Conservation (phyloP, 1,139 yeast species). For the Kluyveromyces marxianus region DNA sequence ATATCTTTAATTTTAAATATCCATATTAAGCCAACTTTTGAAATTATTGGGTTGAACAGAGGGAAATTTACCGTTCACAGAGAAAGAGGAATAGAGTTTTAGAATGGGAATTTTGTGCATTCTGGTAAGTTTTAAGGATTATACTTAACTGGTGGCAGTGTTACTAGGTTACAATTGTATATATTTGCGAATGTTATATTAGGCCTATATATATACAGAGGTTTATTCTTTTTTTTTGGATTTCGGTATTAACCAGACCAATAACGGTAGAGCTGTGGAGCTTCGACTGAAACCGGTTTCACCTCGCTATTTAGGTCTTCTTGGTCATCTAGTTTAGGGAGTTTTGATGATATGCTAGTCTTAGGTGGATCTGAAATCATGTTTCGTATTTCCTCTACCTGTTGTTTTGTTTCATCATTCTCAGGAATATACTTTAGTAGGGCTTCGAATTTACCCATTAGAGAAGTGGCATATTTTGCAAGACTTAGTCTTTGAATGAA, state of each 20-base stretch:
- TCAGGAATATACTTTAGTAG: constrained; percentile 14
- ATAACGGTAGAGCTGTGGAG: constrained; percentile 79
- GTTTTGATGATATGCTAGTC: constrained; percentile 18
- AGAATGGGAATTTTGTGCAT: no score
- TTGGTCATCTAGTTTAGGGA: constrained; percentile 9
- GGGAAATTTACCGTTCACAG: no score
- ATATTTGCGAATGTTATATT: no score
- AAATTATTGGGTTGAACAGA: no score
- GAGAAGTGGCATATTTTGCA: constrained; percentile 25
- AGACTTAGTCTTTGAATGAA: constrained; percentile 73
- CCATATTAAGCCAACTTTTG: no score
- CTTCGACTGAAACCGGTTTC: constrained; percentile 70
- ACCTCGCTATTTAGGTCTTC: constrained; percentile 30
- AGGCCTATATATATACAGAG: no score
- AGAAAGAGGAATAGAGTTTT: no score
- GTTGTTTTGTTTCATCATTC: constrained; percentile 14
- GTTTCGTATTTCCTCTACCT: constrained; percentile 42
- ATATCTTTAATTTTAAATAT: no score
- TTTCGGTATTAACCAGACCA: constrained; percentile 53
- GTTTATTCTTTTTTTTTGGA: no score
- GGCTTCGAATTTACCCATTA: constrained; percentile 21
- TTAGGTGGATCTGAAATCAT: constrained; percentile 46
- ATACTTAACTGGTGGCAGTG: no score
- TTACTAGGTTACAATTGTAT: no score
- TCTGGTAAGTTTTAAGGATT: no score